Base-by-base conservation (phyloP, 2,329 filamentous ascomycete genomes). In the Ophiostoma piceae region DNA sequence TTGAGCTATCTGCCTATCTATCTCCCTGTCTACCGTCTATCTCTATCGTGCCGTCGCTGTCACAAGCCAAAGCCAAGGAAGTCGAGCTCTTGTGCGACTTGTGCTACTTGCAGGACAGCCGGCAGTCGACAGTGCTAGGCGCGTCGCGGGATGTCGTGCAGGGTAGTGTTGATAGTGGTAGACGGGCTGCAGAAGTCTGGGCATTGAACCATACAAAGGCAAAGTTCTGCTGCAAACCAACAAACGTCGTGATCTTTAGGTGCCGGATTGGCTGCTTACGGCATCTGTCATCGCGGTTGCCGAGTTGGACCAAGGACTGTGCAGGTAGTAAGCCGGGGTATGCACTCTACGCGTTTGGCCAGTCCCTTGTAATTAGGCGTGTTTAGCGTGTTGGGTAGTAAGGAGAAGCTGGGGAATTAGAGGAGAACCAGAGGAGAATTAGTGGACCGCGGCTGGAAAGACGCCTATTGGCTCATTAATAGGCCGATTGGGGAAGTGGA, bases 351-450 rank as follows among this genome's bases (percentile, higher is more conserved):
- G 51, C 51, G 51, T 57, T 57, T 22, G 51, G 51, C 22, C 11
- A 3, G 51, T 14, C 11, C n/a, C 51, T 8, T 57, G 51, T 26
- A n/a, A 54, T 57, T 57, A 26, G 22, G 19, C n/a, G n/a, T 57
- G 22, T 26, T 57, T 26, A 57, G 19, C n/a, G 26, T 57, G 16
- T 57, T 57, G 22, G 19, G 47, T 57, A 26, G 22, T 57, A 57
- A 57, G 51, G 51, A 57, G 51, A 57, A 57, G 51, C 51, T 57
- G 51, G 51, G 51, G 51, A 57, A 29, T 22, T 57, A n/a, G 43
- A 47, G 35, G 35, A 35, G 35, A 35, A 35, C 8, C 8, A 35
- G 35, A 35, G 26, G 26, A 29, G 26, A 29, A 29, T 29, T 29
- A 29, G 43, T 47, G 43, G 43, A 47, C 43, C 51, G 22, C 4